These are phyloP conservation scores for Mucor racemosus DNA, from an alignment of 371 early-diverging fungal species.

Conservation along the genomic window DNA sequence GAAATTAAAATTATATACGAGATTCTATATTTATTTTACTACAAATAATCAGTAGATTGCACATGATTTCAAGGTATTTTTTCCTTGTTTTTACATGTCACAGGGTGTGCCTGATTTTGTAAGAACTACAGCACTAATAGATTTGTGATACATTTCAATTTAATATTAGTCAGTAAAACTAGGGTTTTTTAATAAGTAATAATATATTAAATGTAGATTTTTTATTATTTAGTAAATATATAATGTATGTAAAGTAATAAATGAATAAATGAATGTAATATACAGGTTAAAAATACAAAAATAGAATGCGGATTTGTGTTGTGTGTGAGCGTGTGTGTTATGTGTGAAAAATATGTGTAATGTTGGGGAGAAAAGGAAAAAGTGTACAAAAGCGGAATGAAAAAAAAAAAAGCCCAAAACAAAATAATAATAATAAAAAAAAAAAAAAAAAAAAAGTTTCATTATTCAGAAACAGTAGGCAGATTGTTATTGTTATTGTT, in stretches of 20 bases:
- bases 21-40: neutral
- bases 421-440: neutral
- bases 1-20: neutral
- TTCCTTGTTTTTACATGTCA: neutral
- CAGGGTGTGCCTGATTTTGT: neutral
- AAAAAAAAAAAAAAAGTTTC: neutral
- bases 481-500: slow-evolving; percentile 14
- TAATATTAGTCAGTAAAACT: neutral
- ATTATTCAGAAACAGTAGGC: slow-evolving; percentile 30
- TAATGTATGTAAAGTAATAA: neutral
- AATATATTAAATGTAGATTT: neutral
- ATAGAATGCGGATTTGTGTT: neutral
- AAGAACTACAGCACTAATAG: neutral
- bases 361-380: slow-evolving; percentile 12
- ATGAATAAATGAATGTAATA: neutral
- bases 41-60: neutral
- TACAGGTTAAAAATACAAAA: slow-evolving; percentile 7
- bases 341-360: neutral
- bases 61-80: slow-evolving; percentile 3
- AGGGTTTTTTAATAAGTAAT: neutral
- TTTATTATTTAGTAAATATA: neutral
- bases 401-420: neutral
- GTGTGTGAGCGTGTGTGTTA: neutral
- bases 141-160: slow-evolving; percentile 1
- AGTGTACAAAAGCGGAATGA: slow-evolving; percentile 15